Conservation (phyloP, 257 asterid species). For the Sherardia arvensis region DNA sequence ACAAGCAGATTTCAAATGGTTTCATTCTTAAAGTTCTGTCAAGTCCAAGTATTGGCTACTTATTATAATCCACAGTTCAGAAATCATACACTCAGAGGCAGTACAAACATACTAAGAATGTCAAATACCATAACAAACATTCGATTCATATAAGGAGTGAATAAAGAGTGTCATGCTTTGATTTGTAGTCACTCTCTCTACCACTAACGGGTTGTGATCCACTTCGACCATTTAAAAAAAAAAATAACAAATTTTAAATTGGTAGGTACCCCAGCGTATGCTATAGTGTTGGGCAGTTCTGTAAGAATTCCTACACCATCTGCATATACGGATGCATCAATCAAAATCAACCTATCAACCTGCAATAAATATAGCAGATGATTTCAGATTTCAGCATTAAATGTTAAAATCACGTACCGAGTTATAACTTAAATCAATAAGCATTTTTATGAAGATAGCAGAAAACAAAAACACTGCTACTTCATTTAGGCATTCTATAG, state of each 20-base stretch:
- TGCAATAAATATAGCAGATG: constrained; percentile 20
- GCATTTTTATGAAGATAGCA: background rate
- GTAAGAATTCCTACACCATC: constrained; percentile 41
- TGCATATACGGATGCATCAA: constrained; percentile 53
- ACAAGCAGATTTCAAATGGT: background rate
- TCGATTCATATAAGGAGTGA: background rate
- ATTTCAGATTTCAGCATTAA: background rate
- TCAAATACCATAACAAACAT: background rate
- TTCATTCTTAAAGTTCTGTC: background rate
- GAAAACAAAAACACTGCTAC: background rate
- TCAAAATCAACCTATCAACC: constrained; percentile 63
- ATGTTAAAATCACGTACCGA: background rate
- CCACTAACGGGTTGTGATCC: background rate
- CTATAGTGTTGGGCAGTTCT: constrained; percentile 43
- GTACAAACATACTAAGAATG: background rate
- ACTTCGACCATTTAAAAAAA: background rate
- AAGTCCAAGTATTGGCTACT: no score
- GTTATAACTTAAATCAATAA: background rate
- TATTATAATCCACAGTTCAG: background rate
- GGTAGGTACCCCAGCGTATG: constrained; percentile 53
- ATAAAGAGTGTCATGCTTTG: background rate
- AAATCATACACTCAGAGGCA: background rate
- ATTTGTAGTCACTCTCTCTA: background rate
- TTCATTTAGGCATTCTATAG: background rate
- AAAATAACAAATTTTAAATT: background rate